Percentiles rank a stretch among this genome's conserved stretches.
phyloP scores from a whole-genome alignment of 306 rosid species.

The Corylus americana region DNA sequence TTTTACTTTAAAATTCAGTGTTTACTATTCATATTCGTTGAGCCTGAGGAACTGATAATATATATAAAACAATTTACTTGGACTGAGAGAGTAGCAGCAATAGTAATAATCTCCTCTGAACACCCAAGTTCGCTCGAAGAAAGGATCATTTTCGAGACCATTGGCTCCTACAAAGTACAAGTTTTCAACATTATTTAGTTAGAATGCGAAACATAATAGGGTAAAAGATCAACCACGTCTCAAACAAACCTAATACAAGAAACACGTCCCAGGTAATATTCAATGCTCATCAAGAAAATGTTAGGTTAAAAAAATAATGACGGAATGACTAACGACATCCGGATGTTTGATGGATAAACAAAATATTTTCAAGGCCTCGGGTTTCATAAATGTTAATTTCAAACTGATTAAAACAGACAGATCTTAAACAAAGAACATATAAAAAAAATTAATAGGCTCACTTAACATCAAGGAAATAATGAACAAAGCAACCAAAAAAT shows the following conservation, averaged over 20 bases:
- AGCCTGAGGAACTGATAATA: neutral
- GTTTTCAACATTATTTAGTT: neutral
- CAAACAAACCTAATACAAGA: neutral
- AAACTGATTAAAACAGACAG: neutral
- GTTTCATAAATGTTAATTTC: neutral
- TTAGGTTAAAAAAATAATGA: neutral
- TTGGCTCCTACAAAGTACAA: conserved; percentile 66
- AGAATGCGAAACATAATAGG: neutral
- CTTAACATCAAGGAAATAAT: neutral
- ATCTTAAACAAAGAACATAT: neutral
- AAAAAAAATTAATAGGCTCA: neutral
- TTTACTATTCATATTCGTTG: neutral
- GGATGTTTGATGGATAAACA: neutral
- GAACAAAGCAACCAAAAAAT: neutral
- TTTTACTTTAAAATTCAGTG: neutral
- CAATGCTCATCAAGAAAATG: neutral
- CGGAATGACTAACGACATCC: neutral
- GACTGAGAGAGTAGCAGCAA: conserved; percentile 84
- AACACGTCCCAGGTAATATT: neutral
- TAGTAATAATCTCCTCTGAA: conserved; percentile 87
- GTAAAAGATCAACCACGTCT: neutral
- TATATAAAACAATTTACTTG: conserved; percentile 58
- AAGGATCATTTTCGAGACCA: conserved; percentile 93
- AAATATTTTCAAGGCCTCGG: neutral
- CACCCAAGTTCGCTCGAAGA: conserved; percentile 81